These are phyloP conservation scores for Ampelomyces quisqualis DNA, from an alignment of 2,329 filamentous ascomycete genomes.

Conservation along the genomic window DNA sequence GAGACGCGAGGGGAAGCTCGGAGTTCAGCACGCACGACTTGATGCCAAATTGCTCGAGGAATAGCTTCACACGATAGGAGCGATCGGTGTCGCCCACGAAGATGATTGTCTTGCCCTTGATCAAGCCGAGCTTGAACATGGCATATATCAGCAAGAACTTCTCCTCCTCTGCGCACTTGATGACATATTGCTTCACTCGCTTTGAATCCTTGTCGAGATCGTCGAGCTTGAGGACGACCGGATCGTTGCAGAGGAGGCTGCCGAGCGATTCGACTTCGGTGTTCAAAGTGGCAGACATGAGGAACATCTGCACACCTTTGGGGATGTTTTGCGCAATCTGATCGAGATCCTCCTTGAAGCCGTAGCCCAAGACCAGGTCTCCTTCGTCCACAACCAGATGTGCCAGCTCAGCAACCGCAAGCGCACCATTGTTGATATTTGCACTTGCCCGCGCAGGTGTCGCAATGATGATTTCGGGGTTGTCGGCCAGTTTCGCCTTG, in stretches of 20 bases:
- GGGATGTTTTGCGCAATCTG: constrained; percentile 76
- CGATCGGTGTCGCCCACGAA: constrained; percentile 85
- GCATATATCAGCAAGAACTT: constrained; percentile 93
- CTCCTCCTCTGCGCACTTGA: constrained; percentile 93
- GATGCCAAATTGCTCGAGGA: constrained; percentile 95
- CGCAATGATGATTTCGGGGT: constrained; percentile 85
- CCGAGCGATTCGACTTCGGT: constrained; percentile 85
- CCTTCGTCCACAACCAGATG: constrained; percentile 92
- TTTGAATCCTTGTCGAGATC: constrained; percentile 76
- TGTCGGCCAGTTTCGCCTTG: constrained; percentile 78
- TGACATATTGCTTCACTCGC: constrained; percentile 81
- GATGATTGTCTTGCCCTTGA: constrained; percentile 87
- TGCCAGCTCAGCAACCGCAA: constrained; percentile 70
- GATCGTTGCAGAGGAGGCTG: constrained; percentile 78
- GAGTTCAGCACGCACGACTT: constrained; percentile 92
- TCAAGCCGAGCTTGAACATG: constrained; percentile 90
- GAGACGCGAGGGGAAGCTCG: constrained; percentile 87
- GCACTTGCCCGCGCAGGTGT: constrained; percentile 83
- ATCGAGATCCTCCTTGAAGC: constrained; percentile 86
- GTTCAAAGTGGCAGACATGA: constrained; percentile 92
- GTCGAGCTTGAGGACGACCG: constrained; percentile 77
- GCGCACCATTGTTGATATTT: constrained; percentile 70
- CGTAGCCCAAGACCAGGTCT: constrained; percentile 89
- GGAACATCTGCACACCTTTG: constrained; percentile 81
- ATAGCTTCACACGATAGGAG: constrained; percentile 90